Base-by-base conservation (phyloP, 2,329 filamentous ascomycete species). In the Chaetomiaceae sp. region DNA sequence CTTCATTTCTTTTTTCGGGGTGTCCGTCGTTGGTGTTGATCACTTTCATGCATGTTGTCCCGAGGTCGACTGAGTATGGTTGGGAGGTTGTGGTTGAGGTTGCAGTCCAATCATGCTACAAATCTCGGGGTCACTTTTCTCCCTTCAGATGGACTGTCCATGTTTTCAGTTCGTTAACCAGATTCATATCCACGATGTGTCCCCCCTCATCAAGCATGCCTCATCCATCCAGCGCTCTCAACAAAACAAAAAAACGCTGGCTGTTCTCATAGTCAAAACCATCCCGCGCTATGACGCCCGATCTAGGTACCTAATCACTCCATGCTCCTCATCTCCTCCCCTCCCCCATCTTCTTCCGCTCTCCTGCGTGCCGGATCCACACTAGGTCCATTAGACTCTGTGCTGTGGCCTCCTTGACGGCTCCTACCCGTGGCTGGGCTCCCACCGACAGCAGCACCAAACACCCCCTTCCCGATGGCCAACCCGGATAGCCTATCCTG, bases 401-500 rank as follows among this genome's bases (percentile, higher is more conserved):
- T 21, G 12, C 2, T 33, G n/a, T 53, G 42, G 21, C 16, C 44
- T 8, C 50, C 55, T 19, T 19, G 40, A 8, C 54, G 50, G 16
- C 39, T 45, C 41, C 52, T 50, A 38, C 55, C 53, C 19, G 50
- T 46, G 25, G 47, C 45, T 4, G 43, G 42, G 33, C 53, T 53
- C 12, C 25, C 33, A 16, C 35, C 43, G 34, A 39, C 37, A 8
- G 44, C 43, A 13, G 55, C 53, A 13, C 57, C 58, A 50, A 63
- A 57, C 10, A 63, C 50, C 13, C 70, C 71, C 47, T 72, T 76
- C n/a, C 75, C 73, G 16, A 82, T 62, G 37, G 71, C 72, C 9
- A 80, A 59, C 14, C 70, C 70, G 2, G 70, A 69, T 14, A 79
- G 70, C 19, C 74, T 74, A 21, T 78, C 76, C 47, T 71, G 67